Percentiles rank a stretch among this genome's conserved stretches.
phyloP scores from a whole-genome alignment of 371 early-diverging fungal genomes.

The Saksenaea oblongispora region DNA sequence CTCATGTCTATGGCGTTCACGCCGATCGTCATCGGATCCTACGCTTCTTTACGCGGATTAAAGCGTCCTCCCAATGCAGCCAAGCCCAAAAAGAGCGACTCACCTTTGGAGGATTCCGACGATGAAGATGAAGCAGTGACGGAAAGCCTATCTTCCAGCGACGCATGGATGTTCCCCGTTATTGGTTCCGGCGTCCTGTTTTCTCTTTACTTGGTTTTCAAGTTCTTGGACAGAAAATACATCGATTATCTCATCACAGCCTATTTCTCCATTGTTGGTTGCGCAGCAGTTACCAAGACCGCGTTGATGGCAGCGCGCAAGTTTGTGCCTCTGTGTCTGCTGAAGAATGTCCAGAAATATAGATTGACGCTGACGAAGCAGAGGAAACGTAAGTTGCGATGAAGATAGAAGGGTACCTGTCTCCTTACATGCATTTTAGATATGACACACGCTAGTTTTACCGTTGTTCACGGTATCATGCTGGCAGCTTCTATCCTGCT shows the following conservation, averaged over 20 bases:
- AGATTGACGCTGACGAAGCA: slow-evolving; percentile 70
- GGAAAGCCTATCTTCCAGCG: slow-evolving; percentile 84
- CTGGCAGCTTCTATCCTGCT: slow-evolving; percentile 60
- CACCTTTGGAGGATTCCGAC: slow-evolving; percentile 48
- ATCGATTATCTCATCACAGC: slow-evolving; percentile 83
- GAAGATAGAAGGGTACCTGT: not conserved
- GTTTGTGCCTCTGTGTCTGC: slow-evolving; percentile 42
- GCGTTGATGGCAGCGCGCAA: slow-evolving; percentile 56
- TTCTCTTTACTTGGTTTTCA: slow-evolving; percentile 84
- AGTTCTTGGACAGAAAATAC: slow-evolving; percentile 81
- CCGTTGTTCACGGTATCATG: slow-evolving; percentile 68
- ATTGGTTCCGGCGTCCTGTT: slow-evolving; percentile 87
- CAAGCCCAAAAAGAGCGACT: slow-evolving; percentile 31
- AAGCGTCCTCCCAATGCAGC: slow-evolving; percentile 60
- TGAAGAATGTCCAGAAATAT: slow-evolving; percentile 67
- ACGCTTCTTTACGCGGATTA: slow-evolving; percentile 70
- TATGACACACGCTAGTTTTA: slow-evolving; percentile 71
- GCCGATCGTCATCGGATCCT: slow-evolving; percentile 90
- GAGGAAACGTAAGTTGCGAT: slow-evolving; percentile 61
- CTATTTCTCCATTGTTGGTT: slow-evolving; percentile 88
- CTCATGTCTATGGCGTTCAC: slow-evolving; percentile 84
- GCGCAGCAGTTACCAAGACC: slow-evolving; percentile 73
- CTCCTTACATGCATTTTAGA: slow-evolving; percentile 30
- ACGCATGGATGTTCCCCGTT: slow-evolving; percentile 93
- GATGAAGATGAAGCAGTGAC: slow-evolving; percentile 62